Percentiles rank a stretch among this genome's conserved stretches.
Evolutionary conservation across 1,139 yeast species (phyloP).

Genomic region (Blastobotrys raffinosifermentans): DNA sequence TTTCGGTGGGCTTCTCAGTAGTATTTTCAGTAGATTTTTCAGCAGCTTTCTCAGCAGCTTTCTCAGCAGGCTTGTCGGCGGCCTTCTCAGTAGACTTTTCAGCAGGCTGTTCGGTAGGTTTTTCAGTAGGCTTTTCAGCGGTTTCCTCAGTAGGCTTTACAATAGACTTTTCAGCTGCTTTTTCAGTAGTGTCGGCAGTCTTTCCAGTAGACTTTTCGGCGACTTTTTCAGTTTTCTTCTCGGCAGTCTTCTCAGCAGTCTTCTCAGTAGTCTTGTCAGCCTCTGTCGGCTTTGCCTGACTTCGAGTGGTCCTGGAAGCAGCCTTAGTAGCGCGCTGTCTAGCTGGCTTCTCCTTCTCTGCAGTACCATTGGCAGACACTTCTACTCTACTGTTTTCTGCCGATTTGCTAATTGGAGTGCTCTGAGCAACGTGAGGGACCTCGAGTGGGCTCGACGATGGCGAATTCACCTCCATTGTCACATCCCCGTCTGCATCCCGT

Average conservation of each 20-base stretch:
- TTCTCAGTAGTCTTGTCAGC: constrained; percentile 8
- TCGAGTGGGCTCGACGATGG: not conserved
- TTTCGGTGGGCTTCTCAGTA: constrained; percentile 1
- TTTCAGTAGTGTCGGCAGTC: constrained; percentile 7
- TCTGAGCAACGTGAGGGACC: not conserved
- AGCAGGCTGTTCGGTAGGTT: constrained; percentile 4
- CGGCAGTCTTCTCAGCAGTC: constrained; percentile 14
- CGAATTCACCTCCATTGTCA: too few relatives aligned
- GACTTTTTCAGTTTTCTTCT: constrained; percentile 8
- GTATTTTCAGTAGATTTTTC: constrained; percentile 5
- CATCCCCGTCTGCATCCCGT: too few relatives aligned
- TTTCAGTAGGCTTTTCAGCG: constrained; percentile 2
- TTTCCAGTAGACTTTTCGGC: constrained; percentile 5
- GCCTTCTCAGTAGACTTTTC: not conserved
- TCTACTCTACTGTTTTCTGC: not conserved
- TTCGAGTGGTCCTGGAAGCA: too few relatives aligned
- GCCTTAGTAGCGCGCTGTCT: constrained; percentile 9
- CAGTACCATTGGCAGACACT: not conserved
- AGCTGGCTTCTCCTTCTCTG: not conserved
- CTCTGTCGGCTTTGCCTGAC: too few relatives aligned
- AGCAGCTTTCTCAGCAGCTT: not conserved
- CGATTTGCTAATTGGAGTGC: not conserved
- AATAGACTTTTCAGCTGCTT: constrained; percentile 8
- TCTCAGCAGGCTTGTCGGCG: not conserved
- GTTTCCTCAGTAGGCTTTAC: constrained; percentile 8